Conservation (phyloP, 345 rosid genomes). For the Linum tenue region DNA sequence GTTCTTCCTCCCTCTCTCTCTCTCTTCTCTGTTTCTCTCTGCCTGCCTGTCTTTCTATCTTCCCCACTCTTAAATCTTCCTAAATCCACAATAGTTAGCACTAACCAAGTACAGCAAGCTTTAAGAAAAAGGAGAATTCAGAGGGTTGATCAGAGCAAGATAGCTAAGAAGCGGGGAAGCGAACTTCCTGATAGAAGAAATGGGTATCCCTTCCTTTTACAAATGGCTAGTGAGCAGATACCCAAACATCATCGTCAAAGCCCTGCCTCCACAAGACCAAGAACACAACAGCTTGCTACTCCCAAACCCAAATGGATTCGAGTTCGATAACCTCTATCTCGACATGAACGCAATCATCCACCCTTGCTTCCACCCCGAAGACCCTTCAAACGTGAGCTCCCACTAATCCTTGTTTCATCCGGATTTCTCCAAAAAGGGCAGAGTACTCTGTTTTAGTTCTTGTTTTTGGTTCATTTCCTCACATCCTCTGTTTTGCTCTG, state of each 20-base stretch:
- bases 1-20: too few relatives aligned
- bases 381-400: neutral
- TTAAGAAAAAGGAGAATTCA: too few relatives aligned
- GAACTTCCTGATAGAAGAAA: neutral
- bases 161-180: neutral
- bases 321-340: slow-evolving; percentile 26
- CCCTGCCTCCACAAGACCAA: slow-evolving; percentile 5
- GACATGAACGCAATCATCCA: slow-evolving; percentile 29
- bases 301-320: slow-evolving; percentile 19
- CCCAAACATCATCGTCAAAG: slow-evolving; percentile 16
- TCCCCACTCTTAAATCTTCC: too few relatives aligned
- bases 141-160: too few relatives aligned
- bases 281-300: neutral
- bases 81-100: too few relatives aligned
- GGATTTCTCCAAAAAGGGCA: neutral
- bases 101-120: too few relatives aligned
- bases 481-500: neutral
- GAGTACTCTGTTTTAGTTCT: neutral
- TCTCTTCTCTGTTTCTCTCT: too few relatives aligned
- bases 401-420: neutral
- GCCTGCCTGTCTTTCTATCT: too few relatives aligned
- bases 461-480: neutral
- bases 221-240: slow-evolving; percentile 24
- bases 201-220: slow-evolving; percentile 28
- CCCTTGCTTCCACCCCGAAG: slow-evolving; percentile 30